Conservation (phyloP, 495 filamentous ascomycete species). For the Neurospora sp. region DNA sequence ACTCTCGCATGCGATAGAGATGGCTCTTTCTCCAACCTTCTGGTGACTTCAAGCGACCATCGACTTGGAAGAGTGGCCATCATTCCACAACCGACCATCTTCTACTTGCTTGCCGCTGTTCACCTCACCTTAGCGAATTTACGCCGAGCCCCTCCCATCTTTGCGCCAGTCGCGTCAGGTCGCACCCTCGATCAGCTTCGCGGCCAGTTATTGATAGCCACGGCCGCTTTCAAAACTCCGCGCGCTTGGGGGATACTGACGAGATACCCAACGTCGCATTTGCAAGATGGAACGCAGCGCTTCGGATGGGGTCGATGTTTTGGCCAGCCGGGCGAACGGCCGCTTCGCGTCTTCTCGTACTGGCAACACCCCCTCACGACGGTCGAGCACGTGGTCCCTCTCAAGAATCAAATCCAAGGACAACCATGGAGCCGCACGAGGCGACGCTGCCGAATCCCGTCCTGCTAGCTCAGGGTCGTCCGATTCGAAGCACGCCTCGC, state of each 20-base stretch:
- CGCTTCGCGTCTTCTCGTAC: slow-evolving; percentile 13
- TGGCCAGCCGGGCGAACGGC: slow-evolving; percentile 5
- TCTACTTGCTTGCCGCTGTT: neutral
- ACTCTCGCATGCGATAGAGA: neutral
- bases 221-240: neutral
- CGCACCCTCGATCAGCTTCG: neutral
- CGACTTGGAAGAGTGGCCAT: neutral
- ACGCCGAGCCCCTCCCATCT: neutral
- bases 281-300: slow-evolving; percentile 18
- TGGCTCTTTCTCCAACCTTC: neutral
- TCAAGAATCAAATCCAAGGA: slow-evolving; percentile 8
- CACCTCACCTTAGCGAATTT: neutral
- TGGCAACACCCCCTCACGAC: slow-evolving; percentile 18
- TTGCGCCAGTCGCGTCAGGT: neutral
- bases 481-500: slow-evolving; percentile 16
- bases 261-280: neutral
- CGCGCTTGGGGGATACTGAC: neutral
- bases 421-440: neutral
- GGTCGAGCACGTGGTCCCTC: slow-evolving; percentile 15
- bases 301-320: slow-evolving; percentile 4
- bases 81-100: neutral
- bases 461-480: slow-evolving; percentile 6
- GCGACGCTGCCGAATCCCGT: neutral
- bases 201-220: neutral
- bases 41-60: neutral